A percentile compares a stretch with the other conserved stretches of the same genome.
These are phyloP conservation scores for Brettanomyces custersianus DNA, from an alignment of 805 yeast genomes.

Conservation along the genomic window DNA sequence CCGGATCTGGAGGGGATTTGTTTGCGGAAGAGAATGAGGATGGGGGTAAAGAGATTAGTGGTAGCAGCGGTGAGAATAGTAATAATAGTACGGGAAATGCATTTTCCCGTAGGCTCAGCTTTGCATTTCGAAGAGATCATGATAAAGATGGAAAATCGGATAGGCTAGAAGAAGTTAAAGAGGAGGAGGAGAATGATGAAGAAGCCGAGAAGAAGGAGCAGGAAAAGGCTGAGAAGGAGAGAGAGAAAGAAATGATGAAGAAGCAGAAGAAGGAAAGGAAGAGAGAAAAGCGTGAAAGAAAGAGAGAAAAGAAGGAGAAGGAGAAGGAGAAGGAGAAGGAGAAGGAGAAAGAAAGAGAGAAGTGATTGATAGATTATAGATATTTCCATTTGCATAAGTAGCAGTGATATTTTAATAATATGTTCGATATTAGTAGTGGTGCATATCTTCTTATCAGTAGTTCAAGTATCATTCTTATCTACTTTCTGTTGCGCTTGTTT, in stretches of 20 bases:
- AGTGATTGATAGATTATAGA: too few relatives aligned
- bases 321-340: neutral
- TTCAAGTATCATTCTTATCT: too few relatives aligned
- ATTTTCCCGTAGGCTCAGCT: conserved; percentile 21
- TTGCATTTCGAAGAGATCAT: conserved; percentile 22
- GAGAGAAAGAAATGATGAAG: conserved; percentile 1
- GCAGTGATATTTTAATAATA: too few relatives aligned
- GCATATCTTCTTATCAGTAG: too few relatives aligned
- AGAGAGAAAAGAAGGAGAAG: neutral
- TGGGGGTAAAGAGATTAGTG: neutral
- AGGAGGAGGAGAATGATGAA: conserved; percentile 5
- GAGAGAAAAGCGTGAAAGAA: neutral
- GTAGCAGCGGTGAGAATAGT: neutral
- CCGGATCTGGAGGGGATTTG: neutral
- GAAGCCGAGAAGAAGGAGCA: conserved; percentile 12
- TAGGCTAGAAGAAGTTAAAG: conserved; percentile 1
- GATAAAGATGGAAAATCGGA: conserved; percentile 19
- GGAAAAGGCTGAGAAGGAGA: neutral
- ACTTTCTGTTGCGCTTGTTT: too few relatives aligned
- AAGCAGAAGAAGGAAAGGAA: conserved; percentile 4
- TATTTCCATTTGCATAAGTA: too few relatives aligned
- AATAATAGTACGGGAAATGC: conserved; percentile 3
- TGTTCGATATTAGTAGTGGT: too few relatives aligned
- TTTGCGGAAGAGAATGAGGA: neutral
- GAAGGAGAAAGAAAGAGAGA: neutral